A percentile compares a stretch with the other conserved stretches of the same genome.
phyloP scores from a whole-genome alignment of 768 basidiomycete species.

The Multifurca ochricompacta region DNA sequence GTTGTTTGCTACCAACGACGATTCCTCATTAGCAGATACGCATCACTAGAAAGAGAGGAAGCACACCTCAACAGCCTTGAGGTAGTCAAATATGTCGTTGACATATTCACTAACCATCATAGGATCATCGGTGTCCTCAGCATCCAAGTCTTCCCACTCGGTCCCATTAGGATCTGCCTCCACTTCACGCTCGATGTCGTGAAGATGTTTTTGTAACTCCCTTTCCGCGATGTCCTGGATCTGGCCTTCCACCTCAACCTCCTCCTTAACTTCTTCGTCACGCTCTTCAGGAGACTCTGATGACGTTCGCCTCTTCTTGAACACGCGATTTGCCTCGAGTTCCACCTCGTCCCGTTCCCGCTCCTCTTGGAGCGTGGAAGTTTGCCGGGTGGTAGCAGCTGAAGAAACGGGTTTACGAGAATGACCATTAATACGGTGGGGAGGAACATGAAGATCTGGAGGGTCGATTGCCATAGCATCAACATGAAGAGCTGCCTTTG shows the following conservation, averaged over 20 bases:
- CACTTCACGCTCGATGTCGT: slow-evolving; percentile 34
- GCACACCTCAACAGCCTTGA: slow-evolving; percentile 75
- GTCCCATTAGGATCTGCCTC: slow-evolving; percentile 60
- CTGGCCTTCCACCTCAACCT: slow-evolving; percentile 38
- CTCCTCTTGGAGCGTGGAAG: background rate
- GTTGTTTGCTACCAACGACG: slow-evolving; percentile 47
- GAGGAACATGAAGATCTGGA: slow-evolving; percentile 25
- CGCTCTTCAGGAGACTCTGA: slow-evolving; percentile 46
- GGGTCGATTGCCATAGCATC: slow-evolving; percentile 41
- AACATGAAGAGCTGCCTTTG: slow-evolving; percentile 31
- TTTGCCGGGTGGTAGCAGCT: background rate
- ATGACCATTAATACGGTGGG: slow-evolving; percentile 22
- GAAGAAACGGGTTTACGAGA: slow-evolving; percentile 16
- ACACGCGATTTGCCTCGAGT: slow-evolving; percentile 50
- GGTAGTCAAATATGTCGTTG: slow-evolving; percentile 85
- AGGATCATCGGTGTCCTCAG: slow-evolving; percentile 88
- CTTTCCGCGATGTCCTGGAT: slow-evolving; percentile 25
- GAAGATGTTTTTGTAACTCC: slow-evolving; percentile 28
- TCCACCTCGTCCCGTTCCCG: slow-evolving; percentile 35
- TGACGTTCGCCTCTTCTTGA: slow-evolving; percentile 73
- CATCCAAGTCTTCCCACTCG: slow-evolving; percentile 88
- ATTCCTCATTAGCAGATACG: background rate
- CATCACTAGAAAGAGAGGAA: slow-evolving; percentile 12
- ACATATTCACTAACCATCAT: slow-evolving; percentile 98
- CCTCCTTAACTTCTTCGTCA: slow-evolving; percentile 30